phyloP scores from a whole-genome alignment of 116 monocot genomes.

The Dioscorea cayenensis region DNA sequence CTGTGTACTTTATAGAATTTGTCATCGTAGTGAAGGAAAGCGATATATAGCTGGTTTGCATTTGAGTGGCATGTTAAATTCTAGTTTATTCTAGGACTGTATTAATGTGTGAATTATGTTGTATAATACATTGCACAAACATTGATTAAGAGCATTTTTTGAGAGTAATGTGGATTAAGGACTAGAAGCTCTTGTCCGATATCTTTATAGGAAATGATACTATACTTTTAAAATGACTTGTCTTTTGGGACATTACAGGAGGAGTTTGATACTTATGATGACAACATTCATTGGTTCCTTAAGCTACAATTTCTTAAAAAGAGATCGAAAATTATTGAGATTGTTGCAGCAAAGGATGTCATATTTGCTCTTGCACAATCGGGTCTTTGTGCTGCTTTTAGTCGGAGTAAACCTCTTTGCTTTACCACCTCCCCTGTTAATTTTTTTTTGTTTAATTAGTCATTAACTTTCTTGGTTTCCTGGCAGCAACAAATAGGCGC shows the following conservation, averaged over 20 bases:
- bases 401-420: slow-evolving; percentile 50
- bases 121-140: neutral
- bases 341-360: slow-evolving; percentile 92
- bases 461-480: slow-evolving; percentile 13
- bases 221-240: neutral
- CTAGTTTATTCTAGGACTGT: neutral
- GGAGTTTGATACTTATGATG: slow-evolving; percentile 92
- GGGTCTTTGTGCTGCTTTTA: slow-evolving; percentile 92
- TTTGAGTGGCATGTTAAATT: too few relatives aligned
- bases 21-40: too few relatives aligned
- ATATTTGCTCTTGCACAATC: slow-evolving; percentile 97
- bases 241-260: slow-evolving; percentile 40
- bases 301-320: slow-evolving; percentile 81
- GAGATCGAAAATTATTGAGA: slow-evolving; percentile 89
- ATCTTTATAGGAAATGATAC: neutral
- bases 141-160: neutral
- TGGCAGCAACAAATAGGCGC: slow-evolving; percentile 73
- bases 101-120: neutral
- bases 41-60: too few relatives aligned
- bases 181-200: neutral
- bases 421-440: slow-evolving; percentile 2
- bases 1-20: too few relatives aligned
- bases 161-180: neutral
- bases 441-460: neutral
- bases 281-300: slow-evolving; percentile 72